Evolutionary conservation across 2,329 filamentous ascomycete species (phyloP).

Genomic region (Penicillium frequentans): DNA sequence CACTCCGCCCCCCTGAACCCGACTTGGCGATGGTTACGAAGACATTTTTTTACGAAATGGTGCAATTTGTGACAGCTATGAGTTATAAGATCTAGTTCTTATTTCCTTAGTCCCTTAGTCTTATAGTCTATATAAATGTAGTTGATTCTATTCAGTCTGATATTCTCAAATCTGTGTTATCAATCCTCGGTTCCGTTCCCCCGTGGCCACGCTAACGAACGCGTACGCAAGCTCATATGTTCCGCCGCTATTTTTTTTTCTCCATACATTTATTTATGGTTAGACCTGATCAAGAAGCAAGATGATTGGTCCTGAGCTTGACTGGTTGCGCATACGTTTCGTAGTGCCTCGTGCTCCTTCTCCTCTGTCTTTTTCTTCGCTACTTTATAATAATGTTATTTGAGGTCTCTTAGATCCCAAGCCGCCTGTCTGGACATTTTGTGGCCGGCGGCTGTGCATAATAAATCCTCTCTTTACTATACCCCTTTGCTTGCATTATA

Average conservation of each 20-base stretch:
- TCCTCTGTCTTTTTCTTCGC: not conserved
- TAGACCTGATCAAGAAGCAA: not conserved
- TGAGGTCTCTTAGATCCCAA: not conserved
- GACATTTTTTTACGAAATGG: not conserved
- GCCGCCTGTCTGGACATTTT: not conserved
- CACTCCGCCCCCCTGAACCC: constrained; percentile 1
- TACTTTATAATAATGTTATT: not conserved
- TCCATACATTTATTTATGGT: not conserved
- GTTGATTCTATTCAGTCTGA: not conserved
- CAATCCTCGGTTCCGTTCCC: not conserved
- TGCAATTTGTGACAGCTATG: not conserved
- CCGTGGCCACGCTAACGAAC: not conserved
- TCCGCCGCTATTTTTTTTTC: not conserved
- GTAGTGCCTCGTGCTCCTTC: not conserved
- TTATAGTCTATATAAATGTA: not conserved
- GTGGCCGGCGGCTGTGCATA: not conserved
- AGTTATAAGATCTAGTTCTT: not conserved
- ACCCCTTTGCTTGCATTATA: no score
- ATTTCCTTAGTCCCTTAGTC: no score
- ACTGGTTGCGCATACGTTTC: not conserved
- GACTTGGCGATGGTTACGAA: not conserved
- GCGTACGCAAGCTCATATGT: constrained; percentile 2
- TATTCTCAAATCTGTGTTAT: not conserved
- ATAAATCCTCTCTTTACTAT: not conserved
- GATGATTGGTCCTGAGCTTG: not conserved